Percentiles rank a stretch among this genome's conserved stretches.
These are phyloP conservation scores for Biscutella auriculata DNA, from an alignment of 441 rosid genomes.

Conservation along the genomic window DNA sequence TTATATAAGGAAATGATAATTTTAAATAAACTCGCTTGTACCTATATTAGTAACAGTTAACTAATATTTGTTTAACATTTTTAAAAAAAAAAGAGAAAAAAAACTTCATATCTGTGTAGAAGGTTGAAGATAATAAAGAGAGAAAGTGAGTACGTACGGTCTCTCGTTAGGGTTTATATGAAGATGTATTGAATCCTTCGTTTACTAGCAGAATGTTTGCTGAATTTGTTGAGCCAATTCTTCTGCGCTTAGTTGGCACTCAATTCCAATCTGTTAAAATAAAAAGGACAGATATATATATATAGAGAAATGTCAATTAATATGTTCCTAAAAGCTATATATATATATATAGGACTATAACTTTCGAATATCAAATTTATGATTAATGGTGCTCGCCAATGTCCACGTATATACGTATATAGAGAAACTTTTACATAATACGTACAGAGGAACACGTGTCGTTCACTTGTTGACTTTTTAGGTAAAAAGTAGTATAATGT, in stretches of 20 bases:
- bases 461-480: too few relatives aligned
- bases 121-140: slow-evolving; percentile 1
- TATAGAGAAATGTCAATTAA: neutral
- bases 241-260: slow-evolving; percentile 90
- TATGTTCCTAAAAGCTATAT: neutral
- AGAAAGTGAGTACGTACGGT: slow-evolving; percentile 23
- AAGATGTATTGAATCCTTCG: slow-evolving; percentile 13
- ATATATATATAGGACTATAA: too few relatives aligned
- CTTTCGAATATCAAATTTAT: neutral
- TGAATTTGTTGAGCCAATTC: slow-evolving; percentile 87
- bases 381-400: neutral
- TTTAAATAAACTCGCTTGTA: neutral
- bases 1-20: slow-evolving; percentile 6
- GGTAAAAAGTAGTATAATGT: too few relatives aligned
- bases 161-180: slow-evolving; percentile 19
- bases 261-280: slow-evolving; percentile 70
- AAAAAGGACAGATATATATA: neutral
- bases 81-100: neutral
- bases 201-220: slow-evolving; percentile 56
- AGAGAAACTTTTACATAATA: too few relatives aligned
- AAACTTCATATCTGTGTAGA: neutral
- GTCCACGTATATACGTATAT: too few relatives aligned
- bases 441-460: too few relatives aligned
- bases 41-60: neutral
- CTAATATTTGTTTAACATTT: neutral